Conservation (phyloP, 2,329 filamentous ascomycete species). For the Fusarium nygamai region DNA sequence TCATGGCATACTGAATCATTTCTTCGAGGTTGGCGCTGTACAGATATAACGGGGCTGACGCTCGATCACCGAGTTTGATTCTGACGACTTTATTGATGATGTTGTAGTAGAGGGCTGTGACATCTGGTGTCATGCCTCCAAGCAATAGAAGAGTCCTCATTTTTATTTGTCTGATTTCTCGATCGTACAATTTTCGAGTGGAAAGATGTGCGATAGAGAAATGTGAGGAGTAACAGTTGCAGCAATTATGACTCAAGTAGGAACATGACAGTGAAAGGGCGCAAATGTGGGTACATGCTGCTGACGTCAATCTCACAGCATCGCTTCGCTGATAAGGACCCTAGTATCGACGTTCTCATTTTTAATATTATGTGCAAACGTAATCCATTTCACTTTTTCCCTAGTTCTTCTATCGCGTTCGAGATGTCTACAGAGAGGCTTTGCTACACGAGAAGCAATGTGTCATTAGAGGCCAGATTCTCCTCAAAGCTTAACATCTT, state of each 20-base stretch:
- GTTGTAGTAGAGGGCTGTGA: background rate
- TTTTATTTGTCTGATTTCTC: accelerated
- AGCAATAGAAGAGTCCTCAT: background rate
- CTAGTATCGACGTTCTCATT: background rate
- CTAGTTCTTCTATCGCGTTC: accelerated
- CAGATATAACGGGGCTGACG: background rate
- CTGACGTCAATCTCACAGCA: background rate
- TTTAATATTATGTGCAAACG: background rate
- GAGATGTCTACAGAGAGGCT: accelerated
- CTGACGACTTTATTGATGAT: background rate
- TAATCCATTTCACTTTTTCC: accelerated
- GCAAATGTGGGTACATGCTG: background rate
- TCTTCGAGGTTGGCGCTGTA: constrained; percentile 6
- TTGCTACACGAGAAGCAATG: background rate
- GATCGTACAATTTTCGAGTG: accelerated
- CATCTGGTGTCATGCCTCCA: constrained; percentile 4
- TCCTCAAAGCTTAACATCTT: too few species aligned
- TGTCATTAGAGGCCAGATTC: background rate
- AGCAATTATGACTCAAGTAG: background rate
- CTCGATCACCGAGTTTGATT: background rate
- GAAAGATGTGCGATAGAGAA: too few species aligned
- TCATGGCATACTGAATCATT: background rate
- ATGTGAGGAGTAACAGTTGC: background rate
- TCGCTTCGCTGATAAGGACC: background rate
- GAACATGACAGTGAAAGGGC: background rate